phyloP scores from a whole-genome alignment of 1,139 yeast species.

The Geotrichum citri-aurantii region DNA sequence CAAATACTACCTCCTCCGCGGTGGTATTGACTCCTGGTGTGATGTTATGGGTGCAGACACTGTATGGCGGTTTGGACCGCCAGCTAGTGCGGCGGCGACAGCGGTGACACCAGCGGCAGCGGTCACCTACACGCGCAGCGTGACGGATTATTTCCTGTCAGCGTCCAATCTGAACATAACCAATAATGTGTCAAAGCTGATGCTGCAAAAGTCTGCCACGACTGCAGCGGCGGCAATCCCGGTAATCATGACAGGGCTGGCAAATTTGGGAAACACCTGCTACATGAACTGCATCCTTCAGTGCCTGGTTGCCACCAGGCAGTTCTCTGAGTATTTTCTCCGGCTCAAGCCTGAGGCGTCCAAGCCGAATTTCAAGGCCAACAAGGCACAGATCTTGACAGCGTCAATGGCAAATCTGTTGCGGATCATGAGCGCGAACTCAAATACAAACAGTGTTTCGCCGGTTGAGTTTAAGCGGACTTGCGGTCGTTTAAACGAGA shows the following conservation, averaged over 20 bases:
- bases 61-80: conserved; percentile 7
- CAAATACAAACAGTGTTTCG: conserved; percentile 34
- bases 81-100: not conserved
- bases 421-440: not conserved
- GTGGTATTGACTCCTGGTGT: conserved; percentile 49
- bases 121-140: not conserved
- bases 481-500: conserved; percentile 60
- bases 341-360: not conserved
- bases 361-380: not conserved
- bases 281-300: conserved; percentile 90
- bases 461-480: conserved; percentile 58
- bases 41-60: conserved; percentile 25
- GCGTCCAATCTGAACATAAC: not conserved
- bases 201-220: not conserved
- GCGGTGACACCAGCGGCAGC: not conserved
- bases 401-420: not conserved
- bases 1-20: conserved; percentile 26
- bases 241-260: conserved; percentile 49
- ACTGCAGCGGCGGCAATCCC: conserved; percentile 2
- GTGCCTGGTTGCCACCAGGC: conserved; percentile 56
- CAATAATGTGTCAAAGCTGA: not conserved
- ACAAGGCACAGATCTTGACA: not conserved
- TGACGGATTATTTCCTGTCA: not conserved
- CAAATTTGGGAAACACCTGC: conserved; percentile 85
- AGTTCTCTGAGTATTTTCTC: not conserved